Base-by-base conservation (phyloP, 768 basidiomycete species). In the Pleurotus eryngii region DNA sequence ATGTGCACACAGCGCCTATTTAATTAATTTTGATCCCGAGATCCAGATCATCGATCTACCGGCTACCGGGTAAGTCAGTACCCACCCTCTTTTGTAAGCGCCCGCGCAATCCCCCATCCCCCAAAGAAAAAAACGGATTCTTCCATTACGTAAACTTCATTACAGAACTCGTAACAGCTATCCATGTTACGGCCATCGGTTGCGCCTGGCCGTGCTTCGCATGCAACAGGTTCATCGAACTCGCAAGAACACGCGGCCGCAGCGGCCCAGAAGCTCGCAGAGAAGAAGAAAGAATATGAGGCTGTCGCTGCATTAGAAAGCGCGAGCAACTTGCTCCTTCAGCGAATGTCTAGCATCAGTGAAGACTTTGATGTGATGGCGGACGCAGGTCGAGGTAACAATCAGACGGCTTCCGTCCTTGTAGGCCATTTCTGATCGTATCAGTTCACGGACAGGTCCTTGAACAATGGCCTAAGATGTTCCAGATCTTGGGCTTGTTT, bases 391-490 rank as follows among this genome's bases (percentile, higher is more conserved):
- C 74, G 81, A 77, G 83, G 90, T 89, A 48, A 42, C 14, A 15
- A 5, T 37, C 49, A n/a, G n/a, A 70, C 60, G 0, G 20, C 38
- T 17, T 27, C 11, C 17, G 8, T 20, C 22, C 27, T 24, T 30
- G 11, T 12, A 17, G 38, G 18, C 56, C 26, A 35, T 18, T 20
- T 30, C 57, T 60, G 60, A 40, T 38, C 14, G 15, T 55, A 47
- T 18, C 49, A 90, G 89, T 87, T 35, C 86, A 87, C 60, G 89
- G 89, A 8, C 82, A 90, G 65, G 88, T 91, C 3, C 79, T 90
- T 22, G 83, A 83, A 57, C 88, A 90, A 60, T 91, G 89, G 89
- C 86, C 88, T 8, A 83, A 82, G 66, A 92, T 92, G 90, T 91
- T 92, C 64, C 80, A 84, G 61, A 89, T 89, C 53, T 72, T 92